Evolutionary conservation across 2,329 filamentous ascomycete species (phyloP).

Genomic region (Amylocarpus encephaloides): DNA sequence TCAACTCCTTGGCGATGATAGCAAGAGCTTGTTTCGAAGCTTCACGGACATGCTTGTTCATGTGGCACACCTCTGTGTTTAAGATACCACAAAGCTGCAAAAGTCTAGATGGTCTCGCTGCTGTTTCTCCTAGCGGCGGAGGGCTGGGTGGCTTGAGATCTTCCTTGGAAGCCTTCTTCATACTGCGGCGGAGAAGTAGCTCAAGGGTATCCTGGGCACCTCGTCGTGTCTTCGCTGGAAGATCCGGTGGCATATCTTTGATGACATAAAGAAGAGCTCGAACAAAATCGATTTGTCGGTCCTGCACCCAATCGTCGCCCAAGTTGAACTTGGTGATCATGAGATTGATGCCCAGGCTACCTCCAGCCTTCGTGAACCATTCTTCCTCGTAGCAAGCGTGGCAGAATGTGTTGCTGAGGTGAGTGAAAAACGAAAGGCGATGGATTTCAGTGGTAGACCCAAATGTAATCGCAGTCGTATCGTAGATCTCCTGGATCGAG

Average conservation of each 20-base stretch:
- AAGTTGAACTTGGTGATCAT: constrained; percentile 79
- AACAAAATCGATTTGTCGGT: constrained; percentile 81
- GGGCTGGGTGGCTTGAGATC: constrained; percentile 52
- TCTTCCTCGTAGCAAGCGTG: constrained; percentile 97
- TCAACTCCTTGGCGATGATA: constrained; percentile 71
- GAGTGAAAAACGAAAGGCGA: constrained; percentile 75
- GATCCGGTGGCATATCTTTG: constrained; percentile 93
- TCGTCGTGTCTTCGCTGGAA: constrained; percentile 81
- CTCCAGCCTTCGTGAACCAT: constrained; percentile 96
- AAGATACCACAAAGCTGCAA: constrained; percentile 77
- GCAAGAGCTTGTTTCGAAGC: constrained; percentile 77
- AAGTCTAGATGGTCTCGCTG: constrained; percentile 58
- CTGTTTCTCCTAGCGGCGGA: constrained; percentile 49
- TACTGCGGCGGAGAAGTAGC: constrained; percentile 70
- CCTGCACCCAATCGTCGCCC: constrained; percentile 74
- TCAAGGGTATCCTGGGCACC: constrained; percentile 80
- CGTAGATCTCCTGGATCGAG: constrained; percentile 71
- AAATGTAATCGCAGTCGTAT: constrained; percentile 71
- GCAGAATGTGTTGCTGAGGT: constrained; percentile 77
- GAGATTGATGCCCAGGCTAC: constrained; percentile 82
- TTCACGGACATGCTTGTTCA: constrained; percentile 90
- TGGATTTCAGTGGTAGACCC: constrained; percentile 66
- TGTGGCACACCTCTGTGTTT: constrained; percentile 83
- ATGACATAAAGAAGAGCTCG: constrained; percentile 93
- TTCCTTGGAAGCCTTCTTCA: constrained; percentile 71